phyloP scores from a whole-genome alignment of 2,329 filamentous ascomycete species.

The Dactylellina parvicollis region DNA sequence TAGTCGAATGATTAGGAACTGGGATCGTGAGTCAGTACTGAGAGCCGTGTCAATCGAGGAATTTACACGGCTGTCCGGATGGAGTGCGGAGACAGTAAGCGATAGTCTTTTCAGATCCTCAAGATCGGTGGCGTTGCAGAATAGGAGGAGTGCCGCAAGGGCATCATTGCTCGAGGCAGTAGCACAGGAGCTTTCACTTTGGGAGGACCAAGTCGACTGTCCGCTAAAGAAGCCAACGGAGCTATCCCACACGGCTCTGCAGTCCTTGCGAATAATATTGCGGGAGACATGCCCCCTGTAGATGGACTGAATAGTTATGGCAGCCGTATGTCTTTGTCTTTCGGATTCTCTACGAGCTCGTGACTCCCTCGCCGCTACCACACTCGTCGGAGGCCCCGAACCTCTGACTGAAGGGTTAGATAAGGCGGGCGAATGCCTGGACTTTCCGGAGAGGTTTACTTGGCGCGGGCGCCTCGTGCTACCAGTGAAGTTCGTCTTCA shows the following conservation, averaged over 20 bases:
- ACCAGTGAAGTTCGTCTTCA: conserved; percentile 73
- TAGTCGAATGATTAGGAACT: conserved; percentile 14
- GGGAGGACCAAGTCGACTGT: neutral
- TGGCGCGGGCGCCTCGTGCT: conserved; percentile 84
- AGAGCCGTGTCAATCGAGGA: conserved; percentile 5
- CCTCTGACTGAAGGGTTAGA: neutral
- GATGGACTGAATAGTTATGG: conserved; percentile 33
- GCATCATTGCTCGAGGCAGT: neutral
- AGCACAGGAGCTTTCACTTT: neutral
- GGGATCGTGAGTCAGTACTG: neutral
- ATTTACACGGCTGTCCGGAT: neutral
- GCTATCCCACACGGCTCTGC: conserved; percentile 25
- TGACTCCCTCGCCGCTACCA: conserved; percentile 23
- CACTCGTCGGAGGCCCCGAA: neutral
- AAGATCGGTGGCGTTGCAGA: conserved; percentile 14
- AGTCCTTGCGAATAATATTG: neutral
- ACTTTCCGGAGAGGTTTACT: conserved; percentile 84
- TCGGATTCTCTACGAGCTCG: conserved; percentile 44
- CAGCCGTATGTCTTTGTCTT: conserved; percentile 25
- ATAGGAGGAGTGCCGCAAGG: conserved; percentile 36
- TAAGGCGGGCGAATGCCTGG: conserved; percentile 4
- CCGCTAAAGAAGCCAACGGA: conserved; percentile 14
- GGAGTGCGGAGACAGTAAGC: conserved; percentile 11
- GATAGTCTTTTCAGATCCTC: conserved; percentile 21
- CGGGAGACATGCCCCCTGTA: conserved; percentile 36